Conservation (phyloP, 75 land plant genomes). For the Picea glauca region DNA sequence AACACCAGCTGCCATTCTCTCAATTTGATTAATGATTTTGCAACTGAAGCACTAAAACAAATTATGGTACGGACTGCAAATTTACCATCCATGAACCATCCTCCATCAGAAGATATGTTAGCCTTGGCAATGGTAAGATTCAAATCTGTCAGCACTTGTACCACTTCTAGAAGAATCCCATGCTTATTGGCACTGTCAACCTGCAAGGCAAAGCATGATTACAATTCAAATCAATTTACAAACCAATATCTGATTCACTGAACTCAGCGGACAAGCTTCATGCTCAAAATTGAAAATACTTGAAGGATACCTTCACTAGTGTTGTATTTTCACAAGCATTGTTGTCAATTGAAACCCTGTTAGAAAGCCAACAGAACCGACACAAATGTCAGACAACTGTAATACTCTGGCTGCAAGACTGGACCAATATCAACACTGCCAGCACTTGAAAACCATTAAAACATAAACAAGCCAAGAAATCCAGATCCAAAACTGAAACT, state of each 20-base stretch:
- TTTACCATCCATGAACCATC: conserved; percentile 99
- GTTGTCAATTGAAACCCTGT: conserved; percentile 78
- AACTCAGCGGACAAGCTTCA: background rate
- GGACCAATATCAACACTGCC: too few relatives aligned
- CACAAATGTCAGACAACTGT: background rate
- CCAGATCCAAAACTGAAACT: too few relatives aligned
- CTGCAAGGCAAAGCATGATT: conserved; percentile 30
- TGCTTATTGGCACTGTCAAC: conserved; percentile 87
- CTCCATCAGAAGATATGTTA: conserved; percentile 95
- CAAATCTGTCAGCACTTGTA: conserved; percentile 85
- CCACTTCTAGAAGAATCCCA: conserved; percentile 85
- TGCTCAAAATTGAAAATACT: background rate
- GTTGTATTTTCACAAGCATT: conserved; percentile 47
- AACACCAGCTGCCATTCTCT: background rate
- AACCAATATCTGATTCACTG: background rate
- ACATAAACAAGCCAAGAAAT: too few relatives aligned
- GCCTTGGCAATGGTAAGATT: conserved; percentile 79
- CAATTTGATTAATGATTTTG: background rate
- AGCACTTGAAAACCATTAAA: too few relatives aligned
- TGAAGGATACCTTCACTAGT: conserved; percentile 54
- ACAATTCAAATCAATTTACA: background rate
- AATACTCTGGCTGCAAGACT: too few relatives aligned
- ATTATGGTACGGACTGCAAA: background rate
- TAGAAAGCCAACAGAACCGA: conserved; percentile 4
- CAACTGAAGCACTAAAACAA: background rate